Conservation (phyloP, 176 grass and related monocot species). For the Rhynchospora breviuscula region DNA sequence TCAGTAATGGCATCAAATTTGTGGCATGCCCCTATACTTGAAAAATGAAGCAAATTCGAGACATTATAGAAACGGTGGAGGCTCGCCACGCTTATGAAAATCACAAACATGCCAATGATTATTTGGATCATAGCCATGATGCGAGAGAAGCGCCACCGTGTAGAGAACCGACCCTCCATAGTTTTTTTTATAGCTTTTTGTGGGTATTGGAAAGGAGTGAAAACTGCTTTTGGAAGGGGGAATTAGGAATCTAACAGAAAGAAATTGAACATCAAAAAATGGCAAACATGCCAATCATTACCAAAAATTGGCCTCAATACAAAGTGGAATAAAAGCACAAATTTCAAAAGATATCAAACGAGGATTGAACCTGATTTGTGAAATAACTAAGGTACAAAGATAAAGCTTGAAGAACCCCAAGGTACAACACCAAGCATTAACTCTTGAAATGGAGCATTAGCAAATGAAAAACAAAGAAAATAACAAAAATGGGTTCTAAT, state of each 20-base stretch:
- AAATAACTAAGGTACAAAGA: background rate
- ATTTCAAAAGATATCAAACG: background rate
- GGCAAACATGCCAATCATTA: background rate
- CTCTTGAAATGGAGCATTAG: background rate
- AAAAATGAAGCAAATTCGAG: slow-evolving; percentile 30
- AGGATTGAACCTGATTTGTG: background rate
- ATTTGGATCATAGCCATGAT: slow-evolving; percentile 60
- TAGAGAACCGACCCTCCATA: slow-evolving; percentile 44
- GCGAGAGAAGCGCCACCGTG: slow-evolving; percentile 44
- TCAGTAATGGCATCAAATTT: slow-evolving; percentile 11
- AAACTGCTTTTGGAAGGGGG: background rate
- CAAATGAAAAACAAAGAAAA: background rate
- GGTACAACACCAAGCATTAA: background rate
- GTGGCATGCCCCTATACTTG: slow-evolving; percentile 32
- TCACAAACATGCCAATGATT: slow-evolving; percentile 53
- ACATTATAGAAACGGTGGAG: slow-evolving; percentile 66
- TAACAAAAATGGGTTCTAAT: background rate
- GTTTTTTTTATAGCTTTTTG: slow-evolving; percentile 9
- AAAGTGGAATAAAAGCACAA: background rate
- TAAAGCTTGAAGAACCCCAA: background rate
- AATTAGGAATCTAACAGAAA: background rate
- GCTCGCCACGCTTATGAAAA: slow-evolving; percentile 69
- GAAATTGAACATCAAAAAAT: background rate
- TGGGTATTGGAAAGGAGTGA: background rate
- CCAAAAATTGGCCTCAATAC: background rate